A percentile compares a stretch with the other conserved stretches of the same genome.
Conservation (phyloP, 257 asterid species). For the Solanum arcanum region DNA sequence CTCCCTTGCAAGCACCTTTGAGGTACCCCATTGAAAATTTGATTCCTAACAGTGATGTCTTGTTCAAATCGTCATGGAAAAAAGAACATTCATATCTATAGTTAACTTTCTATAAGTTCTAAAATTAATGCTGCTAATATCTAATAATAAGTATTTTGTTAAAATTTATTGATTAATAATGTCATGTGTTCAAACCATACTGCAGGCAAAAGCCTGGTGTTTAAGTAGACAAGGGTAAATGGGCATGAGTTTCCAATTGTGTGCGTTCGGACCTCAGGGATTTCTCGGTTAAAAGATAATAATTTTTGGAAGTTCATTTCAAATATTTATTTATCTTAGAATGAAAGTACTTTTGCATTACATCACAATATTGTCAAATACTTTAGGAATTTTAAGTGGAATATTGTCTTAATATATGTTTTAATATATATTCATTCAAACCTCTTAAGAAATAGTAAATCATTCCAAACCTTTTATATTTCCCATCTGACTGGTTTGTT, state of each 20-base stretch:
- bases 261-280: not conserved
- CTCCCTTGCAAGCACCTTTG: constrained; percentile 38
- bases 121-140: not conserved
- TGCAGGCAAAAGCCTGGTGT: not conserved
- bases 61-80: not conserved
- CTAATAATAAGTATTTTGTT: not conserved
- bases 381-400: not conserved
- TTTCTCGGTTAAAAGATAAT: not conserved
- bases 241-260: not conserved
- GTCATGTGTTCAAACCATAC: not conserved
- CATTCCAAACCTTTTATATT: not conserved
- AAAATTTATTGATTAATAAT: not conserved
- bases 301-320: not conserved
- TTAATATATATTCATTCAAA: not conserved
- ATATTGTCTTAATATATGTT: not conserved
- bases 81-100: not conserved
- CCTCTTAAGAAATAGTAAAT: not conserved
- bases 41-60: not conserved
- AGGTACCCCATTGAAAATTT: constrained; percentile 26
- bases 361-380: not conserved
- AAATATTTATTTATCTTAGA: not conserved
- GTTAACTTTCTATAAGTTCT: not conserved
- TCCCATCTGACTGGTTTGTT: not conserved
- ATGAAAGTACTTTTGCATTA: not conserved
- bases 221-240: not conserved